These are phyloP conservation scores for Hibiscus syriacus DNA, from an alignment of 345 rosid species.

Conservation along the genomic window DNA sequence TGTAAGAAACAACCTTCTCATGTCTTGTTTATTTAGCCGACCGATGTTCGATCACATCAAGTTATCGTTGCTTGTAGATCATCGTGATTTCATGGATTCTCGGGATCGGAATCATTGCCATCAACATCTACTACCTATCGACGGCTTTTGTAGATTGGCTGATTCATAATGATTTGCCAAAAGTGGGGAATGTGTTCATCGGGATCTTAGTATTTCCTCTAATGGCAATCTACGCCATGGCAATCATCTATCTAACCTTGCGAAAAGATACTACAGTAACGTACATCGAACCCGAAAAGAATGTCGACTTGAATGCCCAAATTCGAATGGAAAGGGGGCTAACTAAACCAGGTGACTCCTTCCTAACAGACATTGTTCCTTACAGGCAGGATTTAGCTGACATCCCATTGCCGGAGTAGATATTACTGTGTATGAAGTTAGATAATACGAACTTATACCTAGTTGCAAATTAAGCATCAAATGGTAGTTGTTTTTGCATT, in stretches of 20 bases:
- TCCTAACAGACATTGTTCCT: conserved; percentile 12
- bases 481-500: no score
- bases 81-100: conserved; percentile 51
- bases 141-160: conserved; percentile 51
- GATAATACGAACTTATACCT: no score
- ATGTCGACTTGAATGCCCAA: not conserved
- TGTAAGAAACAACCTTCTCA: conserved; percentile 23
- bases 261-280: conserved; percentile 39
- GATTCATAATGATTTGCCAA: conserved; percentile 33
- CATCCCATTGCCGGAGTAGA: conserved; percentile 29
- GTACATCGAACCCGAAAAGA: conserved; percentile 29
- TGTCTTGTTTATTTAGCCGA: not conserved
- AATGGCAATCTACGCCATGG: conserved; percentile 35
- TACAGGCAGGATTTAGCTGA: conserved; percentile 48
- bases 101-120: conserved; percentile 43
- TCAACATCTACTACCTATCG: conserved; percentile 52
- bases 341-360: not conserved
- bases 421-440: not conserved
- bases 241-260: conserved; percentile 41
- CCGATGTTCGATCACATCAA: not conserved
- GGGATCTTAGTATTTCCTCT: conserved; percentile 51
- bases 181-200: conserved; percentile 31
- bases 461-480: no score
- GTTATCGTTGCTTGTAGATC: conserved; percentile 21
- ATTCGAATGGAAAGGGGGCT: conserved; percentile 24